Evolutionary conservation across 2,329 filamentous ascomycete genomes (phyloP), one percentile per base, ranked within the genome.

Genomic region (Ramularia collo-cygni): DNA sequence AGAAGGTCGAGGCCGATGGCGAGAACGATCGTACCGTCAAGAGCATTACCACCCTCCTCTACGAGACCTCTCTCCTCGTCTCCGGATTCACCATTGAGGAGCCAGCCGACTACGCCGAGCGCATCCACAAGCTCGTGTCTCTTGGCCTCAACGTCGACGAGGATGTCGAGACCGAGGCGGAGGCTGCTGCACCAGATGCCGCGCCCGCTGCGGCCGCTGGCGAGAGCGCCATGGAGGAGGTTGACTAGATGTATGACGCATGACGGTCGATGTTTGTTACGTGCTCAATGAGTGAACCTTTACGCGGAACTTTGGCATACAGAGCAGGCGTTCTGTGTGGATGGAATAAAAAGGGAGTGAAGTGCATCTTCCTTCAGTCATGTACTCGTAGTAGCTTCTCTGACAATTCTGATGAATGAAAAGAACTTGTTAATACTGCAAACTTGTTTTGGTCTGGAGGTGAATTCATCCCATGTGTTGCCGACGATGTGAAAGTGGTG

Each of bases 41-140:
- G 81, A 94, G 87, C 48, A 96, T 98, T 64, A 93, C 92, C 57
- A 89, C 94, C 73, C 84, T 98, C 41, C 83, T 98, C 58, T 98
- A 92, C 72, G 92, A 98, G 83, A 98, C 92, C 56, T 96, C 92
- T 29, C 85, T 98, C 47, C 80, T 98, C 46, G 92, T 96, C 63
- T 96, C 92, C 58, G 92, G 92, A 61, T 98, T 98, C 85, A 96
- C 92, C 67, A 96, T 98, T 59, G 92, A 98, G 47, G 92, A 98
- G 79, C 92, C 92, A 52, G 87, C 92, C 58, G 84, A 86, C 70
- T 98, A 96, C 67, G 88, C 92, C 54, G 89, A 95, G 79, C 90
- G 92, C 67, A 96, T 98, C 67, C 90, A 98, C 85, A 95, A 95
- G 84, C 88, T 98, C 54, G 89, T 98, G 53, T 93, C 90, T 57